Percentiles rank a stretch among this genome's conserved stretches.
Evolutionary conservation across 1,284 basidiomycete genomes (phyloP).

Genomic region (Fomitopsis betulina): DNA sequence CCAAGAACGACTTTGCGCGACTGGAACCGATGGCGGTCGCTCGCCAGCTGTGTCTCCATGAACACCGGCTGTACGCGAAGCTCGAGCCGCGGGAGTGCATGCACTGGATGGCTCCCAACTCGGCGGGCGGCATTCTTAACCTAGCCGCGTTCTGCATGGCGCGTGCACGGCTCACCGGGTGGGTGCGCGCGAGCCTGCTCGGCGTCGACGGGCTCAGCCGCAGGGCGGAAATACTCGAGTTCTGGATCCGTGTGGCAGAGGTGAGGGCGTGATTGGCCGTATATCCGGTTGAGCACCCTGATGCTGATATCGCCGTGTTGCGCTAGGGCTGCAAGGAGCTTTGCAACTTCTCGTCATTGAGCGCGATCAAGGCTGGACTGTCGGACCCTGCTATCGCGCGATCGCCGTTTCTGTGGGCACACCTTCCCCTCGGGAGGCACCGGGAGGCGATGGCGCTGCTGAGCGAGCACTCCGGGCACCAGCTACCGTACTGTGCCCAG

Average conservation of each 20-base stretch:
- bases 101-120: constrained; percentile 41
- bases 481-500: constrained; percentile 50
- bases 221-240: constrained; percentile 57
- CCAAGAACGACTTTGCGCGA: constrained; percentile 48
- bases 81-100: constrained; percentile 61
- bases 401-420: constrained; percentile 65
- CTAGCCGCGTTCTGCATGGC: constrained; percentile 54
- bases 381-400: constrained; percentile 53
- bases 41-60: constrained; percentile 58
- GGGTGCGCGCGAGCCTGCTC: constrained; percentile 64
- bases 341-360: constrained; percentile 67
- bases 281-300: neutral
- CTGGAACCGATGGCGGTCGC: constrained; percentile 54
- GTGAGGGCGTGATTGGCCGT: constrained; percentile 33
- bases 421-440: constrained; percentile 44
- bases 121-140: constrained; percentile 35
- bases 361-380: constrained; percentile 59
- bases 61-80: constrained; percentile 53
- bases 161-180: constrained; percentile 56
- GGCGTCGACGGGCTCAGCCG: constrained; percentile 43
- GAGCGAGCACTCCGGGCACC: constrained; percentile 55
- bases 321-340: constrained; percentile 58
- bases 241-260: constrained; percentile 76
- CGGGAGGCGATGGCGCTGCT: constrained; percentile 49
- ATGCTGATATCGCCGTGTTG: neutral